Conservation (phyloP, 768 basidiomycete genomes). For the Suillus ampliporus region DNA sequence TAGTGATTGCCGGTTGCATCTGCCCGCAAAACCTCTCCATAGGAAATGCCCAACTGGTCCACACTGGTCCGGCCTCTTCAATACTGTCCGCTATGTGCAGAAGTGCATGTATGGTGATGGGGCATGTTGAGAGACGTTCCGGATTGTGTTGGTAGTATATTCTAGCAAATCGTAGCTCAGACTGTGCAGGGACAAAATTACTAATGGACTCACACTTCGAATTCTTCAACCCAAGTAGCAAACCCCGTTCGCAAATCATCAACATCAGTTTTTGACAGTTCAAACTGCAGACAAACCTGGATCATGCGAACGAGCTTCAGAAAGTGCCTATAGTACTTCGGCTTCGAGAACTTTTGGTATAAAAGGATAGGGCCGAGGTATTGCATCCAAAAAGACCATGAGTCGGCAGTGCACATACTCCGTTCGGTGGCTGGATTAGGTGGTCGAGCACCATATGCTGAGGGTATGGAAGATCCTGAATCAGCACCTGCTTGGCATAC, state of each 20-base stretch:
- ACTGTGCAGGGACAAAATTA: neutral
- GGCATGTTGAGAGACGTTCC: slow-evolving; percentile 20
- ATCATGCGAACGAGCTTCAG: slow-evolving; percentile 44
- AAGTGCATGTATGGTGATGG: slow-evolving; percentile 24
- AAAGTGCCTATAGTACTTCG: slow-evolving; percentile 49
- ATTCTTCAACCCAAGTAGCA: slow-evolving; percentile 10
- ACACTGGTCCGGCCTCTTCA: slow-evolving; percentile 20
- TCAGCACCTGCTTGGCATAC: slow-evolving; percentile 16
- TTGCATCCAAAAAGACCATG: slow-evolving; percentile 17
- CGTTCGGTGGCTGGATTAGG: slow-evolving; percentile 6
- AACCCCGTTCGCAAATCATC: slow-evolving; percentile 19
- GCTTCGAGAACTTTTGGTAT: slow-evolving; percentile 31
- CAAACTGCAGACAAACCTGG: slow-evolving; percentile 43
- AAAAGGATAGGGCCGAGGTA: slow-evolving; percentile 38
- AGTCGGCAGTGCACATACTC: slow-evolving; percentile 23
- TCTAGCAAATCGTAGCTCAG: neutral
- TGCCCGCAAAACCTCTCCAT: slow-evolving; percentile 25
- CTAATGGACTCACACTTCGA: slow-evolving; percentile 15
- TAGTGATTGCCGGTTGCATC: too few species aligned
- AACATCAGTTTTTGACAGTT: slow-evolving; percentile 35
- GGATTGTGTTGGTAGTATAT: slow-evolving; percentile 14
- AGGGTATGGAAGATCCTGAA: slow-evolving; percentile 3
- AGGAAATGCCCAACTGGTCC: slow-evolving; percentile 28
- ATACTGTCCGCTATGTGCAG: slow-evolving; percentile 27
- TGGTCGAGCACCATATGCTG: slow-evolving; percentile 7